These are phyloP conservation scores for Alternaria panax DNA, from an alignment of 2,329 filamentous ascomycete species.

Conservation along the genomic window DNA sequence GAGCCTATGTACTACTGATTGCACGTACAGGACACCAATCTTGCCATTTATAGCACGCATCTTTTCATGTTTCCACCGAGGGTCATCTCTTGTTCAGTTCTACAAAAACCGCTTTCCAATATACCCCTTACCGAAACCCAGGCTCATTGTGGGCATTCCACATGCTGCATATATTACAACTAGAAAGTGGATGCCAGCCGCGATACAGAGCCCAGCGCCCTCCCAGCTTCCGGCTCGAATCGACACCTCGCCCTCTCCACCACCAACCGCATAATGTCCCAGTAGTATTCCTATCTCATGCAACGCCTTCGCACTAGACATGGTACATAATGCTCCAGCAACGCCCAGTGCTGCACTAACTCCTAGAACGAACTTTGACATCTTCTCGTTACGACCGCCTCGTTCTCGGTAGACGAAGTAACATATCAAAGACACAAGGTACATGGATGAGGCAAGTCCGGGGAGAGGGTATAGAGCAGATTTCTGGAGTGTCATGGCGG, in stretches of 20 bases:
- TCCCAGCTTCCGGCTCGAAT: conserved; percentile 7
- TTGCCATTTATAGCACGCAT: not conserved
- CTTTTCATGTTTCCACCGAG: not conserved
- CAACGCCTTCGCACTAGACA: conserved; percentile 8
- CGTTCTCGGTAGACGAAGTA: conserved; percentile 4
- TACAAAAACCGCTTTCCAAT: not conserved
- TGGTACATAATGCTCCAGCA: conserved; percentile 9
- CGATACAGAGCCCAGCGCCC: conserved; percentile 8
- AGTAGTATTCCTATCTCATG: conserved; percentile 4
- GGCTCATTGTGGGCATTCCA: conserved; percentile 4
- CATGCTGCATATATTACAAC: conserved; percentile 8
- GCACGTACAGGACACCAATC: not conserved
- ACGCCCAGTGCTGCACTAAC: conserved; percentile 10
- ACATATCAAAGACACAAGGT: conserved; percentile 3
- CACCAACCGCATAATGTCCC: not conserved
- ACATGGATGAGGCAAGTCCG: conserved; percentile 2
- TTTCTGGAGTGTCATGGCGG: conserved; percentile 6
- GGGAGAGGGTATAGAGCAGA: conserved; percentile 8
- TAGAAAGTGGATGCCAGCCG: conserved; percentile 7
- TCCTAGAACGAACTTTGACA: conserved; percentile 3
- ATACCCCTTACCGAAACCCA: not conserved
- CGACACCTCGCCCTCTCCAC: not conserved
- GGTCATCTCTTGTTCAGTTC: not conserved
- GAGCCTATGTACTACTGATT: not conserved
- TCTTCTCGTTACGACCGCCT: conserved; percentile 7